Evolutionary conservation across 495 filamentous ascomycete species (phyloP).

Genomic region (Neurospora tetrasperma): DNA sequence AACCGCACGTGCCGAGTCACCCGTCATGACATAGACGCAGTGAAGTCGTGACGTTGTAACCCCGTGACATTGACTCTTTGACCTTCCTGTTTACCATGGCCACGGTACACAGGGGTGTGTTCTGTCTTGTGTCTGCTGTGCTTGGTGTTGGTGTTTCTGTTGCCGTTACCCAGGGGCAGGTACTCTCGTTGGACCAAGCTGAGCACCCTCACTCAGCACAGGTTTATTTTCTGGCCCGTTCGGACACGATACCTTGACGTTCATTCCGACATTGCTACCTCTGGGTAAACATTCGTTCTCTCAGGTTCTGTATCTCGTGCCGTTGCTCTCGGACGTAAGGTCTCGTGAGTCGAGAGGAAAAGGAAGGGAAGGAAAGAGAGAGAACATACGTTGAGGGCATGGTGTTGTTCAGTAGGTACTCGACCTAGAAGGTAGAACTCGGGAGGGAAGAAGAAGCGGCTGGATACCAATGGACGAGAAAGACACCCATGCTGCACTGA

Average conservation of each 20-base stretch:
- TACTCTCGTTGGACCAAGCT: background rate
- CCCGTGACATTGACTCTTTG: background rate
- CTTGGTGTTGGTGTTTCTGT: background rate
- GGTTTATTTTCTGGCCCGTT: background rate
- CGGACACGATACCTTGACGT: background rate
- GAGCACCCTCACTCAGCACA: background rate
- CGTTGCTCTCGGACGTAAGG: background rate
- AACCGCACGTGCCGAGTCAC: background rate
- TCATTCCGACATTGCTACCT: background rate
- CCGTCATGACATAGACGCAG: background rate
- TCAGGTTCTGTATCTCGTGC: background rate
- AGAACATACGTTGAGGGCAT: background rate
- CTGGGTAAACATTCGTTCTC: background rate
- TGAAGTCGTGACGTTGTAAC: background rate
- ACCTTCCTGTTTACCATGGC: background rate
- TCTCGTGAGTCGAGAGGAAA: background rate
- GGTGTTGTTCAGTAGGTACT: background rate
- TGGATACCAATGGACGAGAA: background rate
- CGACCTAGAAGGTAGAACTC: background rate
- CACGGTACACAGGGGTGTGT: background rate
- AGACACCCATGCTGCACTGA: background rate
- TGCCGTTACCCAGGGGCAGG: background rate
- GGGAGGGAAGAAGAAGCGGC: background rate
- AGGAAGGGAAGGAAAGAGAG: background rate
- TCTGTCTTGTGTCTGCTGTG: background rate